A percentile compares a stretch with the other conserved stretches of the same genome.
Evolutionary conservation across 2,329 filamentous ascomycete genomes (phyloP).

Genomic region (Acephala macrosclerotiorum): DNA sequence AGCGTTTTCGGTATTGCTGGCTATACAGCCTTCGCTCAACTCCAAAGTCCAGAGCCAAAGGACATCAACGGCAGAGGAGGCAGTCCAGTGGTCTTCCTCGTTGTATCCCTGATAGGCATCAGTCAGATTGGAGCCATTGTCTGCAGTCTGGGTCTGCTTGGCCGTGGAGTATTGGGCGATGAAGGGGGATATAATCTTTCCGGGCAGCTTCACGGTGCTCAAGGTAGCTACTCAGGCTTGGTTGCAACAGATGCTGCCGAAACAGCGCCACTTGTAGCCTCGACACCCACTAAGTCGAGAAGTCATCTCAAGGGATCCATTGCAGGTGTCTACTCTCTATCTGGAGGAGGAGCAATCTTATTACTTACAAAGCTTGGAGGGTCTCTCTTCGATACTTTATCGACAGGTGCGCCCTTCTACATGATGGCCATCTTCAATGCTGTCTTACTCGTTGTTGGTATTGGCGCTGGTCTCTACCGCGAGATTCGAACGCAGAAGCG

Average conservation of each 20-base stretch:
- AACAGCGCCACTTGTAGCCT: conserved; percentile 42
- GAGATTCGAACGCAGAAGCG: conserved; percentile 32
- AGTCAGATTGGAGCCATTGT: conserved; percentile 98
- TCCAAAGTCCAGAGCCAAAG: conserved; percentile 78
- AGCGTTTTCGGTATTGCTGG: conserved; percentile 78
- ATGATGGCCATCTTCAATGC: conserved; percentile 93
- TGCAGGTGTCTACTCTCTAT: conserved; percentile 91
- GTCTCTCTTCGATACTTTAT: conserved; percentile 79
- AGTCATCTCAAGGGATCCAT: conserved; percentile 84
- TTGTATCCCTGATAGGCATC: conserved; percentile 83
- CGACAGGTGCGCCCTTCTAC: conserved; percentile 85
- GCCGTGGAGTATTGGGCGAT: conserved; percentile 74
- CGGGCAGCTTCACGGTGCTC: conserved; percentile 37
- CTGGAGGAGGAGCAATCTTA: conserved; percentile 88
- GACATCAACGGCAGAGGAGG: conserved; percentile 71
- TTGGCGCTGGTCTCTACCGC: conserved; percentile 40
- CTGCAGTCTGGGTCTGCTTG: conserved; percentile 88
- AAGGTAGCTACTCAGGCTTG: conserved; percentile 6
- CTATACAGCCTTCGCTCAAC: conserved; percentile 78
- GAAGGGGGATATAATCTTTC: conserved; percentile 46
- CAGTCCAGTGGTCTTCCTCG: conserved; percentile 72
- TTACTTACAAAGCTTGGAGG: conserved; percentile 92
- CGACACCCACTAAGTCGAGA: conserved; percentile 33
- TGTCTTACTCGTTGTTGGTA: conserved; percentile 63
- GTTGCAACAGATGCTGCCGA: conserved; percentile 27